Base-by-base conservation (phyloP, 1,139 yeast genomes). In the Debaryomyces psychrophilus region DNA sequence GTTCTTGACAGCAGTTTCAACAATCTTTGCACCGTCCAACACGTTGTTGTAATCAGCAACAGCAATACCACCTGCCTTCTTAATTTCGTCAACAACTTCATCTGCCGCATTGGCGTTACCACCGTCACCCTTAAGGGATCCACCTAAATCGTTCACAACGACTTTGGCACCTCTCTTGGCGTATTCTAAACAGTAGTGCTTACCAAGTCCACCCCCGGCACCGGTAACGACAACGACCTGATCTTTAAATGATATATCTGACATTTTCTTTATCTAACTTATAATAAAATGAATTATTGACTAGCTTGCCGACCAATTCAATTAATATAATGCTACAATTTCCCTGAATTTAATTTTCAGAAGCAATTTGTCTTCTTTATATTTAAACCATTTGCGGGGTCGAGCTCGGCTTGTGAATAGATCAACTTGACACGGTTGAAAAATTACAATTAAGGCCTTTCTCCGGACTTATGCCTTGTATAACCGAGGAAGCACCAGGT, bases 161-260 rank as follows among this genome's bases (percentile, higher is more conserved):
- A 85, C 87, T 62, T 82, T 84, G 53, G 98, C 99, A 38, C 98
- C 98, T 60, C 96, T 77, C 53, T 83, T 76, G 44, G 96, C 98
- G 68, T 79, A 92, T 58, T 86, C 92, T 34, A 89, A 71, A 18
- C 97, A 96, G 68, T 93, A 93, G 45, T 84, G 84, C 62, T 79
- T 87, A 35, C 99, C 99, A 44, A 93, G 80, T 34, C 98, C 99
- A 58, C 97, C 98, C 54, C 99, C 99, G 44, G 97, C 95, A 40
- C 98, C 99, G 48, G 98, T 93, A 65, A 93, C 84, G 53, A 90
- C 81, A 29, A 90, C 97, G 43, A 90, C 97, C 65, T 87, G 84
- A 61, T 83, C 90, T 59, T 87, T 86, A 61, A 84, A 89, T 15
- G 74, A 67, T 56, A 73, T 61, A 60, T 66, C 60, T 40, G 73